A percentile compares a stretch with the other conserved stretches of the same genome.
These are phyloP conservation scores for Hyparrhenia diplandra DNA, from an alignment of 176 grass and related monocot genomes.

Conservation along the genomic window DNA sequence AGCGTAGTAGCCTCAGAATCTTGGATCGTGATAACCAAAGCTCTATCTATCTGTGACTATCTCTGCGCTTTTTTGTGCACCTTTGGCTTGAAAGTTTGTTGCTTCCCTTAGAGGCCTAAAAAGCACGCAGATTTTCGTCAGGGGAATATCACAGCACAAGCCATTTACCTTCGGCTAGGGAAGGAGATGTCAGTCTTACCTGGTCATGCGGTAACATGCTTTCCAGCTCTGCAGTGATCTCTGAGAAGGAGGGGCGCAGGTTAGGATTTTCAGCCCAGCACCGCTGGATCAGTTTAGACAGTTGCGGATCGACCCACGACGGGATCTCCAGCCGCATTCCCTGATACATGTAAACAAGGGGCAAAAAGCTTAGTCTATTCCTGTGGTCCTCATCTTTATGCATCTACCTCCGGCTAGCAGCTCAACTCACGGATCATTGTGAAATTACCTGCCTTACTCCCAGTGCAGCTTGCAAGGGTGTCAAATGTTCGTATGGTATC, in stretches of 20 bases:
- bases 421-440: neutral
- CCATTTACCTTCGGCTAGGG: neutral
- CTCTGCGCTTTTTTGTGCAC: constrained; percentile 48
- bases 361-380: neutral
- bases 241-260: constrained; percentile 55
- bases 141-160: neutral
- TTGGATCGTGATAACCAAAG: neutral
- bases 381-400: neutral
- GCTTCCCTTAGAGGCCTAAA: constrained; percentile 37
- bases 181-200: constrained; percentile 32
- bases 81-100: constrained; percentile 43
- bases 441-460: constrained; percentile 78
- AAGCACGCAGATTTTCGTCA: neutral
- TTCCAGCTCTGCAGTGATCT: constrained; percentile 69
- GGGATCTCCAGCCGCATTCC: constrained; percentile 74
- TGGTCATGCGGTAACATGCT: constrained; percentile 46
- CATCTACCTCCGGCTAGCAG: neutral
- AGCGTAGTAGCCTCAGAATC: neutral
- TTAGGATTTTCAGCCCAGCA: constrained; percentile 73
- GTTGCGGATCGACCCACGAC: constrained; percentile 35
- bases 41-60: constrained; percentile 2
- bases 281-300: constrained; percentile 54
- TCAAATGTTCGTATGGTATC: constrained; percentile 84
- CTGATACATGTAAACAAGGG: constrained; percentile 39
- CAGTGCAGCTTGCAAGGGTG: constrained; percentile 93